Evolutionary conservation across 2,329 filamentous ascomycete species (phyloP), one percentile per base, ranked within the genome.

Genomic region (Aspergillus flavus): DNA sequence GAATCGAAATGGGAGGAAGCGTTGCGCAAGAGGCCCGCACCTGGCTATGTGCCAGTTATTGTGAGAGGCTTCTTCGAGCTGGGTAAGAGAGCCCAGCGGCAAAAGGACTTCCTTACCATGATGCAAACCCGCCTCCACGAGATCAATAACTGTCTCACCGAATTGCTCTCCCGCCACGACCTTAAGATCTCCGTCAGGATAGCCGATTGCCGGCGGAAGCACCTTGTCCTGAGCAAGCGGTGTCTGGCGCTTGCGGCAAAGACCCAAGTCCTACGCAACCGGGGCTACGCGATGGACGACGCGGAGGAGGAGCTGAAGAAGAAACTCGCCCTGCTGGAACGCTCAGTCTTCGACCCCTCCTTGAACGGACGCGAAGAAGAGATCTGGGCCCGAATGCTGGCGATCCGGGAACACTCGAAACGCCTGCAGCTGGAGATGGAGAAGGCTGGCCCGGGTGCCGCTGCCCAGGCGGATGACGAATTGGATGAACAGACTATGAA

Each of bases 311-410:
- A 86, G 65, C 71, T 90, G 61, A 86, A 86, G 76, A 86, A 86
- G 76, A 87, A 87, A 71, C 78, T 90, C 55, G 69, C 82, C n/a
- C 80, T 81, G 62, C 76, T 90, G 56, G 85, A 89, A 73, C 82
- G 83, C 58, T 80, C 81, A 57, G 85, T 87, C 2, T 85, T 86
- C 58, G 87, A 90, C 69, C 87, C 87, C 0, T 82, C 84, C 6
- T 79, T 89, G 54, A 82, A 82, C 52, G 87, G 86, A 5, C 79
- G 87, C 26, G 85, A 85, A 63, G 87, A 90, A 72, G 87, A 89
- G 75, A 86, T 89, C 61, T 90, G 87, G 87, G 87, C 87, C 34
- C 80, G 87, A 45, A 88, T 90, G 87, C 81, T 88, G 55, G 83
- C 84, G 9, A 83, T 89, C 59, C 79, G 86, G 61, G 86, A 89